phyloP scores from a whole-genome alignment of 73 alveolate genomes.

The Stentor roeselii region DNA sequence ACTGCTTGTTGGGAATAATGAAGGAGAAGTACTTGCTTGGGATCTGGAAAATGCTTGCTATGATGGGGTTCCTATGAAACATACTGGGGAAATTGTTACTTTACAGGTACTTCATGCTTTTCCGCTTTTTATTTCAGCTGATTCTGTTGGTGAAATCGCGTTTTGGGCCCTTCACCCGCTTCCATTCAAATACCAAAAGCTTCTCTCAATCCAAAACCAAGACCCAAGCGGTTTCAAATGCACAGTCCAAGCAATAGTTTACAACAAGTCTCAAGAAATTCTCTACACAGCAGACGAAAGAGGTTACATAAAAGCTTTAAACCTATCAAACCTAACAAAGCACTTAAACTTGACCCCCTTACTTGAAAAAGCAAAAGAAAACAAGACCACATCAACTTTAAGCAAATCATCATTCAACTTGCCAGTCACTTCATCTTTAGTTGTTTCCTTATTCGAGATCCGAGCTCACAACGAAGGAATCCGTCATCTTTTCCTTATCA shows the following conservation, averaged over 20 bases:
- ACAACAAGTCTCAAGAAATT: conserved; percentile 31
- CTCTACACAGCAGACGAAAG: conserved; percentile 58
- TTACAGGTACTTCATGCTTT: not conserved
- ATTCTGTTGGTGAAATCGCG: conserved; percentile 16
- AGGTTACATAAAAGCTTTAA: conserved; percentile 42
- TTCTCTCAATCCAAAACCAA: conserved; percentile 25
- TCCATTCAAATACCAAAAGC: conserved; percentile 38
- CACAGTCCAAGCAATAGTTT: conserved; percentile 39
- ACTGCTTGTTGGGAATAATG: not conserved
- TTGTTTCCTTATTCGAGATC: conserved; percentile 17
- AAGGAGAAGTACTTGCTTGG: not conserved
- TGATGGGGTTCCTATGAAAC: not conserved
- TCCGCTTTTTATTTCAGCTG: conserved; percentile 33
- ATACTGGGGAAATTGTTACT: not conserved
- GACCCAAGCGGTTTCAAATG: conserved; percentile 35
- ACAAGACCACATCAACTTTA: conserved; percentile 3
- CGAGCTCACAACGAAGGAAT: conserved; percentile 46
- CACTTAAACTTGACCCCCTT: not conserved
- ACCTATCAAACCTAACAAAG: not conserved
- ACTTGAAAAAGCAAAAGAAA: not conserved
- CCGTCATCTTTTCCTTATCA: conserved; percentile 40
- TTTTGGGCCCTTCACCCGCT: conserved; percentile 59
- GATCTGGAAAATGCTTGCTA: conserved; percentile 10
- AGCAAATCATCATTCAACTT: not conserved
- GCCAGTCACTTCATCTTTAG: not conserved